Percentiles rank a stretch among this genome's conserved stretches.
Conservation (phyloP, 768 basidiomycete genomes). For the Lyophyllum shimeji region DNA sequence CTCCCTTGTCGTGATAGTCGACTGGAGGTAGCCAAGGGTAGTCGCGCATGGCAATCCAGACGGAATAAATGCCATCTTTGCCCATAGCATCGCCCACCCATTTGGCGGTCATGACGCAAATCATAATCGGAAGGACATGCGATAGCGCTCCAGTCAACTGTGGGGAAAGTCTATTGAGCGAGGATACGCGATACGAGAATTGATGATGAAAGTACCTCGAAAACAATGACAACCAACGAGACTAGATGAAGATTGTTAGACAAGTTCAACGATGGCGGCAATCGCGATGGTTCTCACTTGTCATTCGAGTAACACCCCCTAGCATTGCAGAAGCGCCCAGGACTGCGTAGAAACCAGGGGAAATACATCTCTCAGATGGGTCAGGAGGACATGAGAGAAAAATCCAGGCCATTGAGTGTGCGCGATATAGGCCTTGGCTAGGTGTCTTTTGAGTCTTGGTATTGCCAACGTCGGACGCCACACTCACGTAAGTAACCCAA, state of each 20-base stretch:
- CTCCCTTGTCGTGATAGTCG: constrained; percentile 65
- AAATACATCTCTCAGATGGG: constrained; percentile 64
- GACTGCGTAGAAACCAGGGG: constrained; percentile 76
- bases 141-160: constrained; percentile 78
- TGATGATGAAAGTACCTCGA: constrained; percentile 42
- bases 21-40: constrained; percentile 72
- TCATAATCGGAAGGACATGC: constrained; percentile 82
- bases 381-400: constrained; percentile 75
- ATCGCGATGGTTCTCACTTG: constrained; percentile 41
- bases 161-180: background rate
- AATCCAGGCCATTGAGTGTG: constrained; percentile 68
- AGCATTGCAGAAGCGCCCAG: constrained; percentile 77
- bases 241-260: constrained; percentile 36
- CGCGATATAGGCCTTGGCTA: constrained; percentile 66
- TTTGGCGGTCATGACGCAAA: constrained; percentile 74
- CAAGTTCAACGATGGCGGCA: background rate
- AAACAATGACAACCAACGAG: constrained; percentile 74
- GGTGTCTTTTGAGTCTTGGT: constrained; percentile 5
- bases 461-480: background rate
- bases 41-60: constrained; percentile 69
- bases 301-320: constrained; percentile 77
- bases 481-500: constrained; percentile 65
- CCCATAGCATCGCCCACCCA: constrained; percentile 75
- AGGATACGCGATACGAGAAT: background rate
- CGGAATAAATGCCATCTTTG: constrained; percentile 67